Percentiles rank a stretch among this genome's conserved stretches.
Evolutionary conservation across 1,284 basidiomycete species (phyloP).

Genomic region (Lignosus rhinocerotis): DNA sequence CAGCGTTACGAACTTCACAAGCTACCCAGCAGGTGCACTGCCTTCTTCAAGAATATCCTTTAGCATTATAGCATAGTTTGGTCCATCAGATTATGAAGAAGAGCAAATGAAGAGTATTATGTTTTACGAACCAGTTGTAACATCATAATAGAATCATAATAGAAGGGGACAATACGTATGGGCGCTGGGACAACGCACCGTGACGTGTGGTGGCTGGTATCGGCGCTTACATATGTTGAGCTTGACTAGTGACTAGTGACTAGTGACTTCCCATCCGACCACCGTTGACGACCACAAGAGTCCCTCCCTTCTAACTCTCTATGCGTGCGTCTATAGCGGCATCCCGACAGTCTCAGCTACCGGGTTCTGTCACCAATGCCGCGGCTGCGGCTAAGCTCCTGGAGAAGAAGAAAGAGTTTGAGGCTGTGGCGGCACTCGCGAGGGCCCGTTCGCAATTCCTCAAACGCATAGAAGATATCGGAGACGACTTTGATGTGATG

Average conservation of each 20-base stretch:
- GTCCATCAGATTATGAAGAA: neutral
- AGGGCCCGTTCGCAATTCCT: constrained; percentile 61
- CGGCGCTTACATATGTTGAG: too few relatives aligned
- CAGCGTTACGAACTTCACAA: constrained; percentile 67
- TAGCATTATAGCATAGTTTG: constrained; percentile 32
- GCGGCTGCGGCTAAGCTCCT: constrained; percentile 54
- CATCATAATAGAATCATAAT: too few relatives aligned
- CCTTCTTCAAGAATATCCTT: constrained; percentile 45
- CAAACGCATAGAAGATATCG: constrained; percentile 65
- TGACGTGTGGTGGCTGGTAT: constrained; percentile 40
- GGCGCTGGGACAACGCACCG: too few relatives aligned
- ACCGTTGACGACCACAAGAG: neutral
- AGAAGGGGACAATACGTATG: too few relatives aligned
- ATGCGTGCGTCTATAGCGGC: constrained; percentile 61
- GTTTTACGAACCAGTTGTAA: too few relatives aligned
- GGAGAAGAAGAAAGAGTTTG: constrained; percentile 80
- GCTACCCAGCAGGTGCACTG: constrained; percentile 77
- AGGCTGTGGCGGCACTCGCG: constrained; percentile 73
- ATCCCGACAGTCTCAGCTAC: constrained; percentile 48
- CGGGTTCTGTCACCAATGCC: constrained; percentile 44
- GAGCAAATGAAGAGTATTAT: too few relatives aligned
- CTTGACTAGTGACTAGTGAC: too few relatives aligned
- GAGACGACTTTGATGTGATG: constrained; percentile 73
- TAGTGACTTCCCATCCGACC: constrained; percentile 85
- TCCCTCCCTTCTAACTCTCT: neutral